Conservation (phyloP, 2,329 filamentous ascomycete species). For the Clarireedia hainanense region DNA sequence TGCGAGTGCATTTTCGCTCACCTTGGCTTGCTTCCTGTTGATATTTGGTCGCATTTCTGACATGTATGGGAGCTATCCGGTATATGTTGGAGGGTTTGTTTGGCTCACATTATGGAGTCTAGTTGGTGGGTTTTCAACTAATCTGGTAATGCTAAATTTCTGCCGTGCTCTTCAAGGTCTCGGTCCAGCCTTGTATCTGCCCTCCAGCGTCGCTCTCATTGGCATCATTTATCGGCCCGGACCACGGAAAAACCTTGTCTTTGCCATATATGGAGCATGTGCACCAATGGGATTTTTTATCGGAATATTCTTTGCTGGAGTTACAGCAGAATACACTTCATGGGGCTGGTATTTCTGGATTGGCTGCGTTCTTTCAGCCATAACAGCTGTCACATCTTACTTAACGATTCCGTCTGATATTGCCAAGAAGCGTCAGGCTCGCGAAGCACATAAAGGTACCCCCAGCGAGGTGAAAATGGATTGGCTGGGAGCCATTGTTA, state of each 20-base stretch:
- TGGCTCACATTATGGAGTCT: conserved; percentile 66
- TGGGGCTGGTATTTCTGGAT: conserved; percentile 67
- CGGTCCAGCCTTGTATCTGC: conserved; percentile 64
- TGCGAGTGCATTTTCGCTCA: conserved; percentile 51
- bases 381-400: conserved; percentile 39
- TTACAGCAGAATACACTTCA: conserved; percentile 48
- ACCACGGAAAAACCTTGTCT: conserved; percentile 59
- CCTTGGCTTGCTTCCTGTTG: conserved; percentile 50
- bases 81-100: conserved; percentile 50
- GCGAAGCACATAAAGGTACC: background rate
- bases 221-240: conserved; percentile 59
- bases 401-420: conserved; percentile 43
- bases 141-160: conserved; percentile 62
- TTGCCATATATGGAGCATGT: conserved; percentile 48
- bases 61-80: conserved; percentile 52
- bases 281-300: conserved; percentile 47
- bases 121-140: conserved; percentile 60
- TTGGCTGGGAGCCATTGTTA: conserved; percentile 54
- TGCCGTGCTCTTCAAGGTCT: conserved; percentile 69
- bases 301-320: conserved; percentile 58
- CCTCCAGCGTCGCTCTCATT: conserved; percentile 58
- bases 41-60: conserved; percentile 55
- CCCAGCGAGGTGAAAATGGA: conserved; percentile 51
- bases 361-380: conserved; percentile 43
- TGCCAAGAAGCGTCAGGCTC: conserved; percentile 27